Evolutionary conservation across 108 stramenopile species (phyloP).

Genomic region (Fragilariopsis cylindrus): DNA sequence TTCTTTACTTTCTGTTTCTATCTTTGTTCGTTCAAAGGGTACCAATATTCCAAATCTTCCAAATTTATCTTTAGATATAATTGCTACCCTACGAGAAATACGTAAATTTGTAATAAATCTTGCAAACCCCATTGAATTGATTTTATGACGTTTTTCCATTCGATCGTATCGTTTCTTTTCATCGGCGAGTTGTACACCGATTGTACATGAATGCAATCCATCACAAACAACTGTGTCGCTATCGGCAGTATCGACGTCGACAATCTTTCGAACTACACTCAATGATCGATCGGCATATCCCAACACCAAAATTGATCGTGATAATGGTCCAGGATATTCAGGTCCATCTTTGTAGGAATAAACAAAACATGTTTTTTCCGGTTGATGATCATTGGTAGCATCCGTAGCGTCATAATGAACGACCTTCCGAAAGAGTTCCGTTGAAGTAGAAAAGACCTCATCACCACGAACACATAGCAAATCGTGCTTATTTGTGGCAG

Average conservation of each 20-base stretch:
- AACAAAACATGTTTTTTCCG: conserved; percentile 17
- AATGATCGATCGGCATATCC: conserved; percentile 44
- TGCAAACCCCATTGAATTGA: conserved; percentile 58
- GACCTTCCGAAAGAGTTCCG: conserved; percentile 27
- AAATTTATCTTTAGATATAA: conserved; percentile 63
- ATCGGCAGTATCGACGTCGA: neutral
- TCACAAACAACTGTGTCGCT: conserved; percentile 23
- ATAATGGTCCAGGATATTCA: conserved; percentile 52
- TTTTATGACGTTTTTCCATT: conserved; percentile 42
- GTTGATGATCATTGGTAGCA: neutral
- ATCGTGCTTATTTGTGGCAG: conserved; percentile 38
- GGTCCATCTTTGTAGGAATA: conserved; percentile 79
- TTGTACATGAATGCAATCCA: conserved; percentile 46
- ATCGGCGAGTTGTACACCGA: conserved; percentile 63
- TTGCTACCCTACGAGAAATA: conserved; percentile 43
- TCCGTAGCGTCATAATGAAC: conserved; percentile 10
- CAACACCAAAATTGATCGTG: conserved; percentile 41
- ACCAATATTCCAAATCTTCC: conserved; percentile 64
- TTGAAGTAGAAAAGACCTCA: conserved; percentile 21
- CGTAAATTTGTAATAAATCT: conserved; percentile 49
- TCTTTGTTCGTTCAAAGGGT: conserved; percentile 34
- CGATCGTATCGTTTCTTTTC: conserved; percentile 17
- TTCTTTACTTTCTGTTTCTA: conserved; percentile 27
- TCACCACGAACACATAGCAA: conserved; percentile 13
- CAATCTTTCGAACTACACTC: conserved; percentile 33